These are phyloP conservation scores for Plantago coronopus DNA, from an alignment of 305 asterid genomes.

Conservation along the genomic window DNA sequence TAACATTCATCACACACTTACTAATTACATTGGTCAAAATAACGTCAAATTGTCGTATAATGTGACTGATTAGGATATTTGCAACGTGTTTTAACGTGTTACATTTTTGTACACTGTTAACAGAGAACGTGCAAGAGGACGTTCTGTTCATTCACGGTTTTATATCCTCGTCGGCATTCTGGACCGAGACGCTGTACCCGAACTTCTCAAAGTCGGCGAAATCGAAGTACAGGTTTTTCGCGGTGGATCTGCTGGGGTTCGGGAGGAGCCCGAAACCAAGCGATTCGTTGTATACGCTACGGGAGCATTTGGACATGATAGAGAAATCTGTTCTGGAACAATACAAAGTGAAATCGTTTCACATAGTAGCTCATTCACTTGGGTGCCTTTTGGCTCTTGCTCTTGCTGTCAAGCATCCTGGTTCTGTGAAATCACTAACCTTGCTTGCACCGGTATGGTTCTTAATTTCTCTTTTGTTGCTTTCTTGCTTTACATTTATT, in stretches of 20 bases:
- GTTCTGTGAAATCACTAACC: slow-evolving; percentile 67
- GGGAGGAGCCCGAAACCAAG: slow-evolving; percentile 89
- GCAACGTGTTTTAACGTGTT: neutral
- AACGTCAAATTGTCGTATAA: no score
- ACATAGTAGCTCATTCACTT: slow-evolving; percentile 89
- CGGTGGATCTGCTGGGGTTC: slow-evolving; percentile 84
- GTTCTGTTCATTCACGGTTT: slow-evolving; percentile 92
- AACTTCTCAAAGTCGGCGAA: slow-evolving; percentile 65
- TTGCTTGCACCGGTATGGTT: slow-evolving; percentile 75
- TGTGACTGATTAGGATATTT: no score
- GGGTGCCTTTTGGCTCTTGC: slow-evolving; percentile 95
- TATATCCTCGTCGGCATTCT: slow-evolving; percentile 76
- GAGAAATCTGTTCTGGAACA: slow-evolving; percentile 65
- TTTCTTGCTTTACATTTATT: neutral
- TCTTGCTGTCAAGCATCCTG: slow-evolving; percentile 69
- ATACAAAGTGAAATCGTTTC: slow-evolving; percentile 68
- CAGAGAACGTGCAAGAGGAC: slow-evolving; percentile 69
- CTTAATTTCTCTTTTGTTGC: neutral
- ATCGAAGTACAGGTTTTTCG: slow-evolving; percentile 67
- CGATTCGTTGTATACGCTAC: slow-evolving; percentile 71
- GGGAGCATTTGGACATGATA: slow-evolving; percentile 89
- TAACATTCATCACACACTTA: no score
- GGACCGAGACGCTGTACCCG: slow-evolving; percentile 90
- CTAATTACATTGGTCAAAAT: no score
- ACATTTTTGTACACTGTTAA: neutral